These are phyloP conservation scores for Russula lepida DNA, from an alignment of 768 basidiomycete species.

Conservation along the genomic window DNA sequence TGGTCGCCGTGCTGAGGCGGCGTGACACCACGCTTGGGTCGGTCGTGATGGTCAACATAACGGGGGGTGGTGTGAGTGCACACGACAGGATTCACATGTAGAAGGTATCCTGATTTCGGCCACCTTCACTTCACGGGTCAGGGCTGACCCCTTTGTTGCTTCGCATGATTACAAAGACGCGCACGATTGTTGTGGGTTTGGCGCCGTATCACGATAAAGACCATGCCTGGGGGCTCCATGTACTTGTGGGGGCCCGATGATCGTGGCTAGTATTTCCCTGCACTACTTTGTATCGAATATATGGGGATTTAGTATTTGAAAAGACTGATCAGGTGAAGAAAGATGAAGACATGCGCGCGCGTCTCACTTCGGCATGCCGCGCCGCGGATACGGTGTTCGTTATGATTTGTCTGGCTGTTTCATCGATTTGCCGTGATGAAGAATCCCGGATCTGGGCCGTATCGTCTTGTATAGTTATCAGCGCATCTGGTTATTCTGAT, in stretches of 20 bases:
- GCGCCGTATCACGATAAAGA: neutral
- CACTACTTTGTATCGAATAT: neutral
- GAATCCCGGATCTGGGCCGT: neutral
- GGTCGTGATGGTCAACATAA: neutral
- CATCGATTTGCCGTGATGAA: neutral
- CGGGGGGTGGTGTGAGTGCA: neutral
- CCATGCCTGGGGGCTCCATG: neutral
- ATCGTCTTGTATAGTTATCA: neutral
- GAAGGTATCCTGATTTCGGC: neutral
- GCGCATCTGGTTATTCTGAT: neutral
- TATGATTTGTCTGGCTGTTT: too few relatives aligned
- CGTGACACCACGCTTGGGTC: neutral
- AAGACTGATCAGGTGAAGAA: neutral
- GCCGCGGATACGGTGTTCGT: too few relatives aligned
- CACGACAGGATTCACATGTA: neutral
- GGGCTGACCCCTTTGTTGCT: neutral
- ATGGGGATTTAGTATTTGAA: neutral
- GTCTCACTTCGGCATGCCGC: neutral
- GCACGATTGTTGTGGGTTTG: neutral
- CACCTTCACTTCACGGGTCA: too few relatives aligned
- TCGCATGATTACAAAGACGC: neutral
- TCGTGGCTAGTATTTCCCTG: neutral
- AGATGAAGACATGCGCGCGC: too few relatives aligned
- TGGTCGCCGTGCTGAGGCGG: slow-evolving; percentile 23
- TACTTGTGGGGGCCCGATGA: neutral